These are phyloP conservation scores for Puccinia novopanici DNA, from an alignment of 1,284 basidiomycete species.

Conservation along the genomic window DNA sequence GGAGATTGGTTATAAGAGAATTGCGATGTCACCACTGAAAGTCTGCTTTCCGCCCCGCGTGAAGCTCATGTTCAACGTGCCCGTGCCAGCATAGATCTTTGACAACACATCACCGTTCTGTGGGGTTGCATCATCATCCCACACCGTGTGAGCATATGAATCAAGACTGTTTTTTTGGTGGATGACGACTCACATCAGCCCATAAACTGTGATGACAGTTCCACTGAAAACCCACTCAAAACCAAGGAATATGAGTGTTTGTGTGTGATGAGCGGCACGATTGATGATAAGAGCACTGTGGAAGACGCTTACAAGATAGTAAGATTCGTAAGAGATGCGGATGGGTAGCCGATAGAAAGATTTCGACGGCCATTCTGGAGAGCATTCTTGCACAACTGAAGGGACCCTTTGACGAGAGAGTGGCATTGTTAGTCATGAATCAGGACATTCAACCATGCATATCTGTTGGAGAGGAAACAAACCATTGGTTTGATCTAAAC, in stretches of 20 bases:
- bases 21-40: constrained; percentile 52
- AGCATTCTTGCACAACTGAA: constrained; percentile 43
- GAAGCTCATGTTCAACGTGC: constrained; percentile 90
- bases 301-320: constrained; percentile 28
- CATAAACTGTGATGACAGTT: constrained; percentile 85
- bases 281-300: constrained; percentile 51
- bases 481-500: constrained; percentile 96
- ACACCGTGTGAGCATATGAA: neutral
- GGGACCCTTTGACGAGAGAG: neutral
- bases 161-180: neutral
- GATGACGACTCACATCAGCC: constrained; percentile 68
- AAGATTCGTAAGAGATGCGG: constrained; percentile 66
- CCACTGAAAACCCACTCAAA: constrained; percentile 70
- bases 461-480: constrained; percentile 56
- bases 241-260: constrained; percentile 48
- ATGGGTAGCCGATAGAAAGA: constrained; percentile 13
- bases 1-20: constrained; percentile 64
- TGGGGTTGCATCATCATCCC: neutral
- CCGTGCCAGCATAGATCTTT: constrained; percentile 91
- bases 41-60: constrained; percentile 92
- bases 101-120: constrained; percentile 82
- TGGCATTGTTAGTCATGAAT: no score
- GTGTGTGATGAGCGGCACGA: constrained; percentile 54
- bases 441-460: no score
- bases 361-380: constrained; percentile 34